phyloP scores from a whole-genome alignment of 2,329 filamentous ascomycete genomes.

The Exophiala bonariae region DNA sequence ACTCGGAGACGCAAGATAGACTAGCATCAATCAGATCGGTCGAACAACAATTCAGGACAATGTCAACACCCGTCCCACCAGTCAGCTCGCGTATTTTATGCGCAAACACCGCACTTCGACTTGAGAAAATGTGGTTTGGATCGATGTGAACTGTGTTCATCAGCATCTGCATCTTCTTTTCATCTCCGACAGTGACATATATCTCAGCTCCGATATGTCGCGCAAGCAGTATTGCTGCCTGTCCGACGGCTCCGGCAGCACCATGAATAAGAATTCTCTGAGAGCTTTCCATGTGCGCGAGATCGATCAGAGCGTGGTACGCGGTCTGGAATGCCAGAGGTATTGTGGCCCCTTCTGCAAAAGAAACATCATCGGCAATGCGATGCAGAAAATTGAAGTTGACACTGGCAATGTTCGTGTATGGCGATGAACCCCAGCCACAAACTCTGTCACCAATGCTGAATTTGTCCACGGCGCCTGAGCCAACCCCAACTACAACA shows the following conservation, averaged over 20 bases:
- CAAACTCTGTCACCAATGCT: constrained; percentile 35
- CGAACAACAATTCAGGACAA: background rate
- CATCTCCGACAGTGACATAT: constrained; percentile 24
- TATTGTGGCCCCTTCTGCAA: constrained; percentile 26
- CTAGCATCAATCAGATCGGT: background rate
- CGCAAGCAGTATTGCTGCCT: constrained; percentile 30
- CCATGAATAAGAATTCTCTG: constrained; percentile 28
- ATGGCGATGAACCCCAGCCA: background rate
- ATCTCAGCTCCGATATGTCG: constrained; percentile 24
- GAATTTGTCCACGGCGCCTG: constrained; percentile 29
- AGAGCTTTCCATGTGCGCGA: constrained; percentile 23
- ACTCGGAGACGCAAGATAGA: background rate
- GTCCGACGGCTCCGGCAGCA: constrained; percentile 23
- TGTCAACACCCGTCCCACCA: no score
- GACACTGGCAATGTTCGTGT: constrained; percentile 1
- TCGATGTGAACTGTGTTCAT: constrained; percentile 28
- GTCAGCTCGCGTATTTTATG: no score
- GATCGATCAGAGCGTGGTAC: constrained; percentile 30
- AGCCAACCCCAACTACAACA: constrained; percentile 33
- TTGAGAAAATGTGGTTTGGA: constrained; percentile 34
- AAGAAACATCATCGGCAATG: constrained; percentile 14
- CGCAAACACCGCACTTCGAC: constrained; percentile 13
- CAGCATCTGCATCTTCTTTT: constrained; percentile 26
- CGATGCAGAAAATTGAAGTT: background rate
- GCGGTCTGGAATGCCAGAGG: constrained; percentile 31